Evolutionary conservation across 108 stramenopile species (phyloP).

Genomic region (Cylindrotheca fusiformis): DNA sequence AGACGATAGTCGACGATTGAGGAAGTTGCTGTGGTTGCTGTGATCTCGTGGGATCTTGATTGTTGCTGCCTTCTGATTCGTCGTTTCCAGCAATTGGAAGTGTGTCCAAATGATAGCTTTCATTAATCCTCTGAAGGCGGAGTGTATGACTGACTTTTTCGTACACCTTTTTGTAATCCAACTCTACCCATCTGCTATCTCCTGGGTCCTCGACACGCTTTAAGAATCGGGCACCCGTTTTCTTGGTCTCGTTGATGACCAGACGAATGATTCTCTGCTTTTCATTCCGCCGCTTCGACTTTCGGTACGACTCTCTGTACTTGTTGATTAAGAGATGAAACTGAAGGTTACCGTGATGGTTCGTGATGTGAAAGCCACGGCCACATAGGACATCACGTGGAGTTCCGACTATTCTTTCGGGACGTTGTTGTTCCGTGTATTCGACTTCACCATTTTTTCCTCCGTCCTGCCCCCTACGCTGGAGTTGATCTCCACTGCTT

Average conservation of each 20-base stretch:
- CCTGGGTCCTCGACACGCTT: neutral
- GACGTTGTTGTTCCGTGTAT: too few species aligned
- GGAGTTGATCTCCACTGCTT: too few species aligned
- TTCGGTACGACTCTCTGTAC: conserved; percentile 34
- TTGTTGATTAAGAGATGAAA: conserved; percentile 42
- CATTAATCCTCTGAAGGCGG: neutral
- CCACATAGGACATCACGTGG: conserved; percentile 39
- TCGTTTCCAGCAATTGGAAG: too few species aligned
- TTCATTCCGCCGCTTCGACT: neutral
- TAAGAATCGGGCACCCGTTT: neutral
- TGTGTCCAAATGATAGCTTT: too few species aligned
- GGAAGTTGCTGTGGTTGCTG: too few species aligned
- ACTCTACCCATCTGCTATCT: neutral
- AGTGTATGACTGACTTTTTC: neutral
- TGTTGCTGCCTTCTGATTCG: too few species aligned
- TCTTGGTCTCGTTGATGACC: neutral
- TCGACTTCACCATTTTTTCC: too few species aligned
- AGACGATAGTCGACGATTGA: too few species aligned
- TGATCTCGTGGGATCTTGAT: too few species aligned
- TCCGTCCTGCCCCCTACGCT: too few species aligned
- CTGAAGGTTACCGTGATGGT: conserved; percentile 59
- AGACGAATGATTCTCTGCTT: neutral
- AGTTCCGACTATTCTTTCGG: neutral
- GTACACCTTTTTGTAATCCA: neutral
- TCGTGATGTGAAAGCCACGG: conserved; percentile 56